A percentile compares a stretch with the other conserved stretches of the same genome.
Evolutionary conservation across 2,329 filamentous ascomycete genomes (phyloP).

Genomic region (Sordariomycetes sp.): DNA sequence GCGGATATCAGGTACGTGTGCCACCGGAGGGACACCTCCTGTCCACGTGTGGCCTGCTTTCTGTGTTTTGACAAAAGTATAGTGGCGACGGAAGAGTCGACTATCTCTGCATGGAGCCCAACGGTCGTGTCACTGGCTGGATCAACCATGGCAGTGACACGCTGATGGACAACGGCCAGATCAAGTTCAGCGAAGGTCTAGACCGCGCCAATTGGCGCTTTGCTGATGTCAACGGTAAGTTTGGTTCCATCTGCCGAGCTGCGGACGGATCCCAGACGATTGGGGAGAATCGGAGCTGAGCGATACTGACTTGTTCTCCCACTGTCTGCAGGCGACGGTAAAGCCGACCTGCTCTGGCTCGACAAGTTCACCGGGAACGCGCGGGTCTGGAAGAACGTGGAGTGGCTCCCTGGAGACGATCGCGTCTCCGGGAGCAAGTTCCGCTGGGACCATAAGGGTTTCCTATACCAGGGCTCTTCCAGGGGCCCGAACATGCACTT

Average conservation of each 20-base stretch:
- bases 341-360: constrained; percentile 19
- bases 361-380: constrained; percentile 14
- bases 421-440: not conserved
- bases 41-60: not conserved
- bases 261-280: not conserved
- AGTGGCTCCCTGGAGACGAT: not conserved
- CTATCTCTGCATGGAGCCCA: constrained; percentile 18
- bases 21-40: not conserved
- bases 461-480: not conserved
- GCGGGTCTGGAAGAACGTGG: constrained; percentile 3
- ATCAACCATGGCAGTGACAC: constrained; percentile 11
- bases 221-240: constrained; percentile 20
- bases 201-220: constrained; percentile 23
- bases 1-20: constrained; percentile 14
- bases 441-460: constrained; percentile 1
- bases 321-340: constrained; percentile 15
- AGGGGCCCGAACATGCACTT: not conserved
- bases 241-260: not conserved
- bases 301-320: no score
- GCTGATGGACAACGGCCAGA: constrained; percentile 10
- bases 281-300: no score
- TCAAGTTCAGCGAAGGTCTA: constrained; percentile 15
- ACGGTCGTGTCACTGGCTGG: constrained; percentile 14
- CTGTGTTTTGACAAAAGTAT: not conserved
- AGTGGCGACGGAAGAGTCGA: constrained; percentile 15